phyloP scores from a whole-genome alignment of 2,329 filamentous ascomycete species.

The Coniochaeta sp. region DNA sequence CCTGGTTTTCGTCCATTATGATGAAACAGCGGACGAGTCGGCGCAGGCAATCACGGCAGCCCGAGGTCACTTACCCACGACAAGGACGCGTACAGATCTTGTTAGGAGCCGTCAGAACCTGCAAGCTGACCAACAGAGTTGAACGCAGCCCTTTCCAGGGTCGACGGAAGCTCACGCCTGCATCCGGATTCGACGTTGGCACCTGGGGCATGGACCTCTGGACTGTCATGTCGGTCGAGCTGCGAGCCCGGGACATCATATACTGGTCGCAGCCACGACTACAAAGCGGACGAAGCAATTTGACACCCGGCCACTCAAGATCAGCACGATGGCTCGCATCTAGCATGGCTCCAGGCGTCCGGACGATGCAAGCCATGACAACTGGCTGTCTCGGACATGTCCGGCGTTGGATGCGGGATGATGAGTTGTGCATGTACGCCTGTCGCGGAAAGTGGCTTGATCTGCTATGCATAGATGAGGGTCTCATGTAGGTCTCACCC shows the following conservation, averaged over 20 bases:
- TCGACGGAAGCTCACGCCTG: background rate
- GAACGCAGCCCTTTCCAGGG: background rate
- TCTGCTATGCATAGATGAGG: background rate
- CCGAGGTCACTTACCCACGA: too few species aligned
- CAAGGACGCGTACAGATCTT: too few species aligned
- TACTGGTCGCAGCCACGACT: too few species aligned
- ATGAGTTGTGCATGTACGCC: too few species aligned
- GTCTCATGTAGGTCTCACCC: slow-evolving; percentile 1
- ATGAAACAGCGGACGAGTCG: background rate
- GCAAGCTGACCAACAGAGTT: background rate
- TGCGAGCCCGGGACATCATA: too few species aligned
- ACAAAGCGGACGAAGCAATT: too few species aligned
- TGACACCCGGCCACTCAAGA: background rate
- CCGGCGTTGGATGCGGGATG: background rate
- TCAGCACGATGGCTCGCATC: background rate
- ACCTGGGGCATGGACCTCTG: too few species aligned
- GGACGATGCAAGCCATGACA: background rate
- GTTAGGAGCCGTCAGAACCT: too few species aligned
- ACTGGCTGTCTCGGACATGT: background rate
- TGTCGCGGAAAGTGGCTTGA: background rate
- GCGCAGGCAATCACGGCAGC: too few species aligned
- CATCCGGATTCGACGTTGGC: background rate
- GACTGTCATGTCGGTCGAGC: too few species aligned
- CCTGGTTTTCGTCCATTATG: background rate
- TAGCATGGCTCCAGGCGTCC: background rate